Evolutionary conservation across 176 grass and related monocot species (phyloP), one percentile per base, ranked within the genome.

Genomic region (Rhynchospora tenuis): DNA sequence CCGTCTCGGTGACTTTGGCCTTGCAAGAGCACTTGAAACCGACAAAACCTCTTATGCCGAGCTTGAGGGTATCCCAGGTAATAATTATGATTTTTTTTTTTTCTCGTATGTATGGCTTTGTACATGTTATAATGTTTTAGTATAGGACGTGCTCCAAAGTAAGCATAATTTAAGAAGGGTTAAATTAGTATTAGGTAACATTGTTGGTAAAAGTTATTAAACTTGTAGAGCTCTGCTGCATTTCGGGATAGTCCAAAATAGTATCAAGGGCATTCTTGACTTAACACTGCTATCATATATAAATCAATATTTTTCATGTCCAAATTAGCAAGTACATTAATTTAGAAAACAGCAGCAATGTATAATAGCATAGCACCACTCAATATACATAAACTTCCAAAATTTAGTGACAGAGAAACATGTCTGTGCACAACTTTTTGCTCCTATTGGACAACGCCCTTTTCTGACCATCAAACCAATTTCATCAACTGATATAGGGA

Each of bases 41-140:
- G 93, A 99, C 89, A 95, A 90, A 85, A 99, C 93, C 70, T 99
- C 96, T 17, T 99, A 99, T 85, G 92, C 96, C n/a, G 96, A 99
- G 74, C 75, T 23, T 67, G 15, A 67, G 50, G 93, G 95, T 56
- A 85, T 99, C 7, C 86, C 84, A 0, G 80, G 80, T 82, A 67
- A 76, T 48, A 55, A 17, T 55, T 55, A 22, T 7, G 0, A 17
- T 15, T 11, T 24, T 76, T 7, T 1, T 10, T 28, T 29, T 28
- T 55, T 76, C 13, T 50, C 0, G n/a, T 24, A 12, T 48, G 47
- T 73, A 47, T n/a, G 22, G 20, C 7, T 48, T 73, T 73, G 14
- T 42, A 47, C 10, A 47, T 47, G 19, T 73, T 23, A 5, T 48
- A 73, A 24, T 46, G 43, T 12, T 47, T 23, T 24, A 20, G 19